These are phyloP conservation scores for Cryptococcus floricola DNA, from an alignment of 1,284 basidiomycete genomes.

Conservation along the genomic window DNA sequence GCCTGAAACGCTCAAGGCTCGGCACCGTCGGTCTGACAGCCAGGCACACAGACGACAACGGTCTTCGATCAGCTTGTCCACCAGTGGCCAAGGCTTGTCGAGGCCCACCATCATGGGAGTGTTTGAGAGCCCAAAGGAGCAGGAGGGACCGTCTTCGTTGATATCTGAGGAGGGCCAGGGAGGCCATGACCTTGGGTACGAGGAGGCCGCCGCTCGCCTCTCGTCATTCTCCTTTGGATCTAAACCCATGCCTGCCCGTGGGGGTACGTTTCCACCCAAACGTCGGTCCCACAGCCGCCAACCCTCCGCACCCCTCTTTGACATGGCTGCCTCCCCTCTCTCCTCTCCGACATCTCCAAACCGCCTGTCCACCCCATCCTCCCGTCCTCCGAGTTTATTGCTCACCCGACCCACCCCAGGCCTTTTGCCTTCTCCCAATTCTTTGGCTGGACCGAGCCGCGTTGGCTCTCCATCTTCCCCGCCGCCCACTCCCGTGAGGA, in stretches of 20 bases:
- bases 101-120: slow-evolving; percentile 12
- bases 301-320: slow-evolving; percentile 14
- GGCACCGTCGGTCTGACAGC: slow-evolving; percentile 7
- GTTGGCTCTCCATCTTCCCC: slow-evolving; percentile 23
- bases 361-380: slow-evolving; percentile 16
- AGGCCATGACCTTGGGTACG: slow-evolving; percentile 5
- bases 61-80: slow-evolving; percentile 12
- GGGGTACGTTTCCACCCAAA: slow-evolving; percentile 13
- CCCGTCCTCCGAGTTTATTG: slow-evolving; percentile 30
- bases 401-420: slow-evolving; percentile 30
- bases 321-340: slow-evolving; percentile 7
- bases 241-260: slow-evolving; percentile 18
- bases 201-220: slow-evolving; percentile 20
- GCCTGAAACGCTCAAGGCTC: neutral
- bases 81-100: slow-evolving; percentile 6
- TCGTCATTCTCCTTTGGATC: slow-evolving; percentile 39
- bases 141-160: slow-evolving; percentile 35
- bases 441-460: slow-evolving; percentile 7
- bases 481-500: slow-evolving; percentile 26
- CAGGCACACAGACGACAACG: slow-evolving; percentile 15
- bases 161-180: slow-evolving; percentile 13
- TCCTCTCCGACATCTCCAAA: slow-evolving; percentile 15
- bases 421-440: slow-evolving; percentile 15
- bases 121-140: slow-evolving; percentile 14
- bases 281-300: slow-evolving; percentile 13